Evolutionary conservation across 345 rosid species (phyloP), one percentile per base, ranked within the genome.

Genomic region (Linum lewisii): DNA sequence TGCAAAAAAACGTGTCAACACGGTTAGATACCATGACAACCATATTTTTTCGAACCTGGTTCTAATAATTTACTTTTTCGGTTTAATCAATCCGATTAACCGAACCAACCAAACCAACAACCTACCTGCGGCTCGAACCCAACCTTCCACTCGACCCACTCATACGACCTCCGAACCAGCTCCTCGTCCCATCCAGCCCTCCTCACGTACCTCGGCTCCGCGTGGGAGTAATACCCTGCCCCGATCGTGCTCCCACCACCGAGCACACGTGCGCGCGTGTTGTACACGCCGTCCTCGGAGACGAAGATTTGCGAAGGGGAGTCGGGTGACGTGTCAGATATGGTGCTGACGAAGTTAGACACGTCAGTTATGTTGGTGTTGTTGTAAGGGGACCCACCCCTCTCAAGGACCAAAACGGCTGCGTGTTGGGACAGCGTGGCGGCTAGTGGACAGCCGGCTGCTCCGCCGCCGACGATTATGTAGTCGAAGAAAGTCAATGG

Each of bases 191-290:
- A 85, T 44, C 80, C 85, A 0, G 62, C 81, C 57, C 69, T 64
- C 64, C 54, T 67, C 42, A 82, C 82, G 36, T 70, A 80, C 5
- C 67, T 67, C 2, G 19, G 21, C 52, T 77, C 65, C 2, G 98
- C 92, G 3, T 76, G 84, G 0, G 94, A 59, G 79, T 81, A 91
- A 66, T 85, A 91, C 7, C 96, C 95, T 0, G 92, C 98, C 32
- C 85, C 87, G 26, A 91, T 57, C 24, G 79, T 85, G 11, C 90
- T 79, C 4, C 98, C 96, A 1, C 98, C 98, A 0, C 98, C 96
- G 0, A 91, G 84, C 8, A 88, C 96, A 0, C 96, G 84, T 0
- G 92, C 90, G 5, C 96, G 82, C 16, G 83, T 19, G 75, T 91
- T 91, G 76, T 69, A 75, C 11, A 88, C 98, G 0, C 92, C 96